Evolutionary conservation across 805 yeast species (phyloP), one percentile per base, ranked within the genome.

Genomic region (Candida taoyuanica): DNA sequence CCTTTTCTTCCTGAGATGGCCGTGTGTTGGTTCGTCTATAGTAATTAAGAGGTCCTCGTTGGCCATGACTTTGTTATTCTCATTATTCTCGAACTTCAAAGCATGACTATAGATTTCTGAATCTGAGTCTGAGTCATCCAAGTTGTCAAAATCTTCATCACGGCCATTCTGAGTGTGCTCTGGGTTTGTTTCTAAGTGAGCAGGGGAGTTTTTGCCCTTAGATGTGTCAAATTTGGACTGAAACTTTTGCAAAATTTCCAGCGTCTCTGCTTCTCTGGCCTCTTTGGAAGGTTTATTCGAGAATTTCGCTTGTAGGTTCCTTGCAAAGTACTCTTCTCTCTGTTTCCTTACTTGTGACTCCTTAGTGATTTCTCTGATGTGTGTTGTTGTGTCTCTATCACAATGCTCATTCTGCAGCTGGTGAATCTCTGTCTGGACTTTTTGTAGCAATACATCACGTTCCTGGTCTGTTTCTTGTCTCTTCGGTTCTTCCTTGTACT

Each of bases 181-280:
- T 9, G 6, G 28, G 14, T 7, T 25, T 25, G 12, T 25, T n/a
- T n/a, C n/a, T n/a, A n/a, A n/a, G n/a, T n/a, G 15, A 11, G 19
- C 6, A n/a, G 25, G 29, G 17, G 4, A 7, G 7, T 25, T 9
- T 34, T 28, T 16, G 23, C 17, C n/a, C n/a, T 27, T 33, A 21
- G 19, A 12, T 5, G 7, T 14, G 15, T 23, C 17, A 13, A 59
- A 44, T 30, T 58, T 58, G 7, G 44, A 13, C 31, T 50, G 46
- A 44, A 64, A 64, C 18, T 44, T 43, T 5, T 47, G 43, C 17
- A 65, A 46, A 37, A 53, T 36, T 3, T 38, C 46, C 13, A 56
- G 36, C 0, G 68, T 62, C 20, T 54, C 52, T 12, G 31, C 33
- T 32, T 63, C 66, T 34, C 67, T 44, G 12, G 16, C 26, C 15